Evolutionary conservation across 345 rosid species (phyloP), one percentile per base, ranked within the genome.

Genomic region (Populus tremula): DNA sequence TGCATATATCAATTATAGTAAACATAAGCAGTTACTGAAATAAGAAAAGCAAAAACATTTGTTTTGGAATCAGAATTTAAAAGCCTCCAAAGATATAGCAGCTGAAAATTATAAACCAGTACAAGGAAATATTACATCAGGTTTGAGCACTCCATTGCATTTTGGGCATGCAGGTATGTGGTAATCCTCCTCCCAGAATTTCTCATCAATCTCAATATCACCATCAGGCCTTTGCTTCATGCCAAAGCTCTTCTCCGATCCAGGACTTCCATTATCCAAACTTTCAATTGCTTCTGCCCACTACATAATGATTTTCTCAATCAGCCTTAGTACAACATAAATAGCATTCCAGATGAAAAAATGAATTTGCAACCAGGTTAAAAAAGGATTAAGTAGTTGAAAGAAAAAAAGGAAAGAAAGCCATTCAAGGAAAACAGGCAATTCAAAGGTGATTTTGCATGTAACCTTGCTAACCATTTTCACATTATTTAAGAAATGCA

Each of bases 221-320:
- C 97, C 97, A 80, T 91, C 97, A 69, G 98, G 99, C 77, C 98
- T 91, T 85, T 93, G 97, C 85, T 89, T 92, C 99, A 93, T 95
- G 81, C 99, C 98, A 83, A 95, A 93, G 88, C 90, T 91, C 88
- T 91, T 87, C 78, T 93, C 97, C 38, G 98, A 93, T 59, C 94
- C 94, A 67, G 96, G 90, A 67, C 49, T 86, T 20, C 92, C 95
- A 82, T 85, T 69, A 81, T 90, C 96, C 79, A 95, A 81, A 81
- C 88, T 93, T 75, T 93, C 99, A 83, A 95, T 85, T 70, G 98
- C 97, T 59, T 87, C 92, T 64, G 99, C 96, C 98, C 98, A 93
- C 99, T 93, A 69, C 67, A 81, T 69, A 5, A 33, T 14, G 38
- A 71, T 36, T 33, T 27, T 18, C 29, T 77, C 17, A 18, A 56